Evolutionary conservation across 495 filamentous ascomycete species (phyloP), one percentile per base, ranked within the genome.

Genomic region (Penicillium robsamsonii): DNA sequence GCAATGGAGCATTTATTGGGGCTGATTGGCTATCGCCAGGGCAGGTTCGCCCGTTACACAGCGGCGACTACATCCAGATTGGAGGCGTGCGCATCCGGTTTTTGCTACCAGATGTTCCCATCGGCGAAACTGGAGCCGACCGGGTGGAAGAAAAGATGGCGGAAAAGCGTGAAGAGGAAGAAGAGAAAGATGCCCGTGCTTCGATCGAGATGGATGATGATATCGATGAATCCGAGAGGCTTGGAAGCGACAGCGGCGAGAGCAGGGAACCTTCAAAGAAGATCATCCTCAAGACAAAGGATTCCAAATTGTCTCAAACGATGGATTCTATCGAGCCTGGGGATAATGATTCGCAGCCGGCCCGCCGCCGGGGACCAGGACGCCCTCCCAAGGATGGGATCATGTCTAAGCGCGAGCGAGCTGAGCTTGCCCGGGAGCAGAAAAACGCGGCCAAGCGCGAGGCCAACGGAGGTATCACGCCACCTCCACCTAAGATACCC

Each of bases 351-450:
- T 64, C 68, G 52, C 76, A 74, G 50, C 79, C 82, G 5, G 76
- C 79, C 4, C 90, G 85, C 65, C 88, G 90, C 51, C 86, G 89
- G 50, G 91, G 92, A 11, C 92, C 92, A 43, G 92, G 92, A 31
- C 77, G 92, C 50, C 92, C 92, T 43, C 92, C 92, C 9, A 96
- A 96, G 77, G 88, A 96, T 69, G 92, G 92, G 7, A 84, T 94
- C 66, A 92, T 95, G 83, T 96, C 91, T 8, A 96, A 96, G 75
- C 82, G 91, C 37, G 89, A 90, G 69, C 77, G 87, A 58, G 80
- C 81, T 56, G 71, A 86, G 57, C 76, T 86, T 53, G 84, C 86
- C 61, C 87, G 86, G 63, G 82, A 86, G 57, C 81, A 79, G 63
- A 71, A 79, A 64, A 57, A 79, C 62, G 72, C 75, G 17, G 75